Percentiles rank a stretch among this genome's conserved stretches.
Evolutionary conservation across 371 early-diverging fungal genomes (phyloP).

Genomic region (Furculomyces boomerangus): DNA sequence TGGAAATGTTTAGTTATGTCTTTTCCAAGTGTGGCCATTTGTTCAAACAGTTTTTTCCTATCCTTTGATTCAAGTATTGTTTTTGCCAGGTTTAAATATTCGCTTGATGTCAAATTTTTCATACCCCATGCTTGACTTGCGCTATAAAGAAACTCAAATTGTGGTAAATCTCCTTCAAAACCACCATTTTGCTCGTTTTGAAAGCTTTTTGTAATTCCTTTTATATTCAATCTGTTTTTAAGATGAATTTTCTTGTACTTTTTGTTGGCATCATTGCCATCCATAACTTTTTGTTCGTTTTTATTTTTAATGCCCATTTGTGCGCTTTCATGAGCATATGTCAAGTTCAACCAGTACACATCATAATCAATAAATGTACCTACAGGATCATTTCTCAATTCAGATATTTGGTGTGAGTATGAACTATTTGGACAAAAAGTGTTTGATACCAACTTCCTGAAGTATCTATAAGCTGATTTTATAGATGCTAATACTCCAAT

Average conservation of each 20-base stretch:
- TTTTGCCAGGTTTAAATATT: constrained; percentile 15
- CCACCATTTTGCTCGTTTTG: not conserved
- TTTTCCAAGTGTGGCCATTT: not conserved
- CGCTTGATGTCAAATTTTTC: constrained; percentile 30
- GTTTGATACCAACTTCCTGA: not conserved
- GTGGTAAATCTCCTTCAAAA: not conserved
- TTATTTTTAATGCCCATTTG: not conserved
- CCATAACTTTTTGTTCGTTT: not conserved
- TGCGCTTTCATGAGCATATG: constrained; percentile 1
- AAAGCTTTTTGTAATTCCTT: no score
- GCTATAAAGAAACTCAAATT: constrained; percentile 10
- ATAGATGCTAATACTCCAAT: no score
- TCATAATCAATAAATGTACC: constrained; percentile 34
- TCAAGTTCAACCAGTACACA: constrained; percentile 37
- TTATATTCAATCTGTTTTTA: no score
- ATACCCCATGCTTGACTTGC: constrained; percentile 31
- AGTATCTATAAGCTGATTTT: no score
- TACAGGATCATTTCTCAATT: not conserved
- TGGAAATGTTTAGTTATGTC: not conserved
- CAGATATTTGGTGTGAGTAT: not conserved
- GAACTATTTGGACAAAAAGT: no score
- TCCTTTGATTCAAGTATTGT: constrained; percentile 10
- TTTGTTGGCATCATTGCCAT: not conserved
- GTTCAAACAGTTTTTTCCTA: constrained; percentile 9
- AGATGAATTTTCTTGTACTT: no score